Evolutionary conservation across 2,329 filamentous ascomycete genomes (phyloP), one percentile per base, ranked within the genome.

Genomic region (Fusarium sp.): DNA sequence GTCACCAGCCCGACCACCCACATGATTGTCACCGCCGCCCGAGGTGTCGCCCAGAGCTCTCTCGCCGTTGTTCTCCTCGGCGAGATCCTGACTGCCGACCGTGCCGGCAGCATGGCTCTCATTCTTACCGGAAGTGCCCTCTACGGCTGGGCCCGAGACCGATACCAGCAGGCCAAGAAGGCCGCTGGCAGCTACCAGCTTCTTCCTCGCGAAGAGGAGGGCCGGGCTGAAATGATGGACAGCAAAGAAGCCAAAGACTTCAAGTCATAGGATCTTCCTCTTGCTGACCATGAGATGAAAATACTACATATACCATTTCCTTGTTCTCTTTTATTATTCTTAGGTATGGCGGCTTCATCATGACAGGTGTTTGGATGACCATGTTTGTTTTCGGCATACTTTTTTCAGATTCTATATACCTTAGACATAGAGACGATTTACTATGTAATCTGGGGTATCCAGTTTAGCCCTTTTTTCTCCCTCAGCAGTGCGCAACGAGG

Each of bases 1-100:
- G 72, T 74, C 23, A 74, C 72, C 28, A 73, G 70, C 56, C 72
- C 72, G 35, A 74, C 72, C n/a, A 74, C 72, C 6, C 72, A 74
- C 46, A 74, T 74, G 72, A 70, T 74, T n/a, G 72, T 74, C 15
- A 74, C 72, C 12, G 72, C 72, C 23, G 72, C 72, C 20, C 70
- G 72, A 48, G 72, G 72, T 47, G 72, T 74, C 26, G 72, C 72
- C 16, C 72, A 74, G 54, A 74, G 72, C 55, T 74, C 72, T 8
- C 63, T 74, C 23, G 72, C 72, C 20, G 71, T 74, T 24, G 49
- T 74, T n/a, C 61, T 74, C 23, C 72, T 74, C 24, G 72, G 72
- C 23, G 72, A 74, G 47, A 21, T 68, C 16, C 44, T 74, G 31
- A 74, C 72, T 33, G 71, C 69, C 49, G 72, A 74, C 50, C 72